Percentiles rank a stretch among this genome's conserved stretches.
Evolutionary conservation across 495 filamentous ascomycete genomes (phyloP).

Genomic region (Gamarada debralockiae): DNA sequence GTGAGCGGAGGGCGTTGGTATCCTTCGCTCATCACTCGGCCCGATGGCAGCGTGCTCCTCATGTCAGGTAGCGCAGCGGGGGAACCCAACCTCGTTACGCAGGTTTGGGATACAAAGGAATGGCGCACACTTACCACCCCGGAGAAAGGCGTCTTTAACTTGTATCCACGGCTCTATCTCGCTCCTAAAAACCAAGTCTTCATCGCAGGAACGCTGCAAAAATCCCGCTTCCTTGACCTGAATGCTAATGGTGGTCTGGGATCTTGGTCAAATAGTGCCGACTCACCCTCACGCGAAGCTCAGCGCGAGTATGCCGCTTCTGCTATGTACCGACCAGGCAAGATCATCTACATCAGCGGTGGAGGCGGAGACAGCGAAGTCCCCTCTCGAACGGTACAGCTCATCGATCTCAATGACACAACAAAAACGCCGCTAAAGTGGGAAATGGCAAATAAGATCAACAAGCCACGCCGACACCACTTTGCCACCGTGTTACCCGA

Average conservation of each 20-base stretch:
- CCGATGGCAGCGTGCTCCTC: no score
- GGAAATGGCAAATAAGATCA: constrained; percentile 5
- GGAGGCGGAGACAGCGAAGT: constrained; percentile 9
- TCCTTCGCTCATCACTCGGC: no score
- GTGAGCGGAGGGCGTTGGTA: no score
- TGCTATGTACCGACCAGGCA: constrained; percentile 19
- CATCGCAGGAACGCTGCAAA: constrained; percentile 8
- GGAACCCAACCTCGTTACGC: no score
- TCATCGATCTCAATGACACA: constrained; percentile 19
- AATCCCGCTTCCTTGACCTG: constrained; percentile 7
- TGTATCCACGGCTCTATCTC: no score
- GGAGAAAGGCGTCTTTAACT: no score
- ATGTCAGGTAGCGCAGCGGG: no score
- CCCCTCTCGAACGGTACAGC: constrained; percentile 13
- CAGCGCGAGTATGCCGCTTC: constrained; percentile 18
- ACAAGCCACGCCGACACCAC: constrained; percentile 4
- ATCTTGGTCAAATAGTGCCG: background rate
- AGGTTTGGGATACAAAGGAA: no score
- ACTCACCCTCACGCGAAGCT: constrained; percentile 3
- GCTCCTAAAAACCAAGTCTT: constrained; percentile 7
- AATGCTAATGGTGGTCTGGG: constrained; percentile 6
- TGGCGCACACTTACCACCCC: no score
- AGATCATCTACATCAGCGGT: constrained; percentile 19
- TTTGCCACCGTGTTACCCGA: constrained; percentile 11
- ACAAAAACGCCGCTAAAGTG: constrained; percentile 11